A percentile compares a stretch with the other conserved stretches of the same genome.
Conservation (phyloP, 1,139 yeast species). For the Pichia kudriavzevii region DNA sequence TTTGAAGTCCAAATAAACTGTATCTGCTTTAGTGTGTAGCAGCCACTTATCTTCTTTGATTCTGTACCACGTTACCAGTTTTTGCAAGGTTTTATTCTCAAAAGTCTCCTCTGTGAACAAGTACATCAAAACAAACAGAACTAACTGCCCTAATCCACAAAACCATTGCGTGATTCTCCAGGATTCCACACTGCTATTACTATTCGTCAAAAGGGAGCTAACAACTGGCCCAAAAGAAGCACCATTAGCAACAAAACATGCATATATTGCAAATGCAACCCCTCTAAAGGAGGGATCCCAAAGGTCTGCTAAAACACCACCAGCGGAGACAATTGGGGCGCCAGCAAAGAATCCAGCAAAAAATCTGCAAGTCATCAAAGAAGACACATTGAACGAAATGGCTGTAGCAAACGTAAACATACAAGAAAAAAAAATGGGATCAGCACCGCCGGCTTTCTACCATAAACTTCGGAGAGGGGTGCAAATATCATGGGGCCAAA, state of each 20-base stretch:
- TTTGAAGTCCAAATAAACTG: constrained; percentile 31
- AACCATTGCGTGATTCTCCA: constrained; percentile 47
- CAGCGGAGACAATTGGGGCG: constrained; percentile 56
- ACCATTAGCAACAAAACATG: constrained; percentile 46
- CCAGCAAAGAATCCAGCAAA: constrained; percentile 47
- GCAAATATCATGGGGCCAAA: constrained; percentile 67
- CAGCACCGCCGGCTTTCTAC: constrained; percentile 49
- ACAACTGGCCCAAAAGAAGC: constrained; percentile 61
- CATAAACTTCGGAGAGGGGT: constrained; percentile 66
- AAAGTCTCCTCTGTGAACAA: constrained; percentile 47
- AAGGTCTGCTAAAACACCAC: constrained; percentile 49
- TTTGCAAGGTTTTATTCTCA: constrained; percentile 36
- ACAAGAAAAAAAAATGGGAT: constrained; percentile 47
- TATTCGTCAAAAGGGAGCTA: constrained; percentile 40
- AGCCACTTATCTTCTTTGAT: constrained; percentile 14
- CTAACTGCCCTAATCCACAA: constrained; percentile 32
- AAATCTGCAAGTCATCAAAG: constrained; percentile 46
- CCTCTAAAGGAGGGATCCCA: constrained; percentile 31
- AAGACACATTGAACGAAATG: constrained; percentile 43
- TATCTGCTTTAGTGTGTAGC: constrained; percentile 30
- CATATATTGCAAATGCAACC: constrained; percentile 38
- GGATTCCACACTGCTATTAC: constrained; percentile 25
- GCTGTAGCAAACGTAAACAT: constrained; percentile 58
- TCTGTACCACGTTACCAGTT: constrained; percentile 43
- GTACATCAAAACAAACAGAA: constrained; percentile 29